A percentile compares a stretch with the other conserved stretches of the same genome.
Evolutionary conservation across 2,329 filamentous ascomycete species (phyloP).

Genomic region (Talaromyces sp.): DNA sequence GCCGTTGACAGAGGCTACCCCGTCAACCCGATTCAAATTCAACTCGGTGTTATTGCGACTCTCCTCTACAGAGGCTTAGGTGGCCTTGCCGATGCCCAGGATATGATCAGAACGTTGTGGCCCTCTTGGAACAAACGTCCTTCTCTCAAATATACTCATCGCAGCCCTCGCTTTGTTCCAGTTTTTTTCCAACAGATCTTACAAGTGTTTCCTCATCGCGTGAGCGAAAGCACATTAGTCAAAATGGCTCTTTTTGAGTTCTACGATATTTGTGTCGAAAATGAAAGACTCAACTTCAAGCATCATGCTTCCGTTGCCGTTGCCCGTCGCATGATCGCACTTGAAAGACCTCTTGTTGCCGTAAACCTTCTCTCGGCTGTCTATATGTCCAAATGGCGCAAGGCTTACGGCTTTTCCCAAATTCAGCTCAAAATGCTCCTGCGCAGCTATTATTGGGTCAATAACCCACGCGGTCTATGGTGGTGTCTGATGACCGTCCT

Average conservation of each 20-base stretch:
- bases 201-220: conserved; percentile 19
- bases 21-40: conserved; percentile 38
- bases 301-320: conserved; percentile 38
- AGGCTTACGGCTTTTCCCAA: conserved; percentile 36
- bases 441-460: conserved; percentile 34
- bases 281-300: conserved; percentile 36
- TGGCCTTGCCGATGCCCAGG: conserved; percentile 30
- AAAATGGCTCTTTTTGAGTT: conserved; percentile 44
- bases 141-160: conserved; percentile 20
- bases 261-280: conserved; percentile 40
- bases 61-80: conserved; percentile 34
- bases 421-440: conserved; percentile 43
- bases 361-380: conserved; percentile 38
- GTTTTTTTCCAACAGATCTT: conserved; percentile 41
- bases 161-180: conserved; percentile 31
- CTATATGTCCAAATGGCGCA: conserved; percentile 42
- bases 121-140: conserved; percentile 11
- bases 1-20: conserved; percentile 33
- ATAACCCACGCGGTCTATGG: conserved; percentile 40
- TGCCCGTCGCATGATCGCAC: conserved; percentile 31
- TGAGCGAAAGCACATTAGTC: conserved; percentile 29
- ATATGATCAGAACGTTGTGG: conserved; percentile 36
- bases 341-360: conserved; percentile 29
- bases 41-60: conserved; percentile 40
- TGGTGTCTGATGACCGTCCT: conserved; percentile 46